Evolutionary conservation across 345 rosid genomes (phyloP).

Genomic region (Citrus hindsii): DNA sequence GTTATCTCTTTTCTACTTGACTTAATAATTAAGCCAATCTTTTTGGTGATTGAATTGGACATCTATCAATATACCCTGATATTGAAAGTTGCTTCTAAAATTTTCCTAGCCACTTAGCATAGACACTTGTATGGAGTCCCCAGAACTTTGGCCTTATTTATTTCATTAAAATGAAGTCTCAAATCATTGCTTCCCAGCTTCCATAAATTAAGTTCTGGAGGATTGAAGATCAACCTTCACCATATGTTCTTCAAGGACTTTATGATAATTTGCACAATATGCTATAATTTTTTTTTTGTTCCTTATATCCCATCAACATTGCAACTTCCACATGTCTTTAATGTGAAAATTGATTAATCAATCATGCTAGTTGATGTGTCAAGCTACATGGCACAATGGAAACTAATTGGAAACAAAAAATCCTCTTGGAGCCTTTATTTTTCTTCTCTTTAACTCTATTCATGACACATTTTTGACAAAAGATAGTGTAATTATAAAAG

Average conservation of each 20-base stretch:
- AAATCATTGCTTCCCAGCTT: neutral
- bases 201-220: conserved; percentile 7
- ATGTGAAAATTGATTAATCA: neutral
- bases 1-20: neutral
- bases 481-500: no score
- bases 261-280: neutral
- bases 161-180: conserved; percentile 10
- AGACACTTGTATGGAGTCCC: conserved; percentile 15
- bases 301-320: conserved; percentile 7
- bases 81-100: conserved; percentile 34
- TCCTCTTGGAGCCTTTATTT: neutral
- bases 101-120: conserved; percentile 29
- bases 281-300: neutral
- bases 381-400: neutral
- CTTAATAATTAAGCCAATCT: conserved; percentile 15
- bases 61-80: conserved; percentile 7
- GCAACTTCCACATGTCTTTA: neutral
- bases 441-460: neutral
- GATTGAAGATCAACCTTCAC: conserved; percentile 14
- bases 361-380: neutral
- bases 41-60: conserved; percentile 34
- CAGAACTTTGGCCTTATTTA: neutral
- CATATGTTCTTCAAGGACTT: conserved; percentile 1
- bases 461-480: no score
- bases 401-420: no score